Base-by-base conservation (phyloP, 75 land plant species). In the Azolla pinnata region DNA sequence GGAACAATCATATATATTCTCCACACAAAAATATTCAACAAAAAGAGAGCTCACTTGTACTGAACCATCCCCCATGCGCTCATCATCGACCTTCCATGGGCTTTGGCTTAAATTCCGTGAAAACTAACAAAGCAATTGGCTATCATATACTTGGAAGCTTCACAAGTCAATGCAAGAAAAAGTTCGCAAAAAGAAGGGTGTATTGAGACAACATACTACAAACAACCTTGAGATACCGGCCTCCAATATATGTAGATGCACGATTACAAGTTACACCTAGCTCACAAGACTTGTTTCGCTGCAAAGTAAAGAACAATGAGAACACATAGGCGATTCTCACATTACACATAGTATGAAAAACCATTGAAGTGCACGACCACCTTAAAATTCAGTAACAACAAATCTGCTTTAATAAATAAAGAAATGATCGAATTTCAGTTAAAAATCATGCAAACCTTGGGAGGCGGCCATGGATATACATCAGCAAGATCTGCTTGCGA, bases 21-120 rank as follows among this genome's bases (percentile, higher is more conserved):
- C n/a, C n/a, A n/a, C n/a, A n/a, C n/a, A n/a, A n/a, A n/a, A n/a
- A n/a, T n/a, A n/a, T n/a, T n/a, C n/a, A n/a, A n/a, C n/a, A n/a
- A n/a, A 56, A 31, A 58, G 24, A 33, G n/a, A 24, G 29, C 65
- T 9, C 52, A 85, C 98, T 81, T 93, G 97, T 50, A 93, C 90
- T 47, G 98, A 93, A 54, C 87, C 79, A 62, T 88, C 96, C 54
- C 98, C 98, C 82, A 71, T 93, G 61, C 98, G 78, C 54, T 93
- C 98, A 60, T 89, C 98, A 60, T 83, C 90, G 58, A 93, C 83
- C 32, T 83, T 74, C 98, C 98, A 93, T 9, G 84, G 80, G 54
- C 85, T 78, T 60, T 93, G 98, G 66, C 98, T 93, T 29, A 93
- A 79, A 66, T 83, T 88, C 78, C 98, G 78, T 29, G 98, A 86